Percentiles rank a stretch among this genome's conserved stretches.
Conservation (phyloP, 2,329 filamentous ascomycete species). For the Penicillium thymicola region DNA sequence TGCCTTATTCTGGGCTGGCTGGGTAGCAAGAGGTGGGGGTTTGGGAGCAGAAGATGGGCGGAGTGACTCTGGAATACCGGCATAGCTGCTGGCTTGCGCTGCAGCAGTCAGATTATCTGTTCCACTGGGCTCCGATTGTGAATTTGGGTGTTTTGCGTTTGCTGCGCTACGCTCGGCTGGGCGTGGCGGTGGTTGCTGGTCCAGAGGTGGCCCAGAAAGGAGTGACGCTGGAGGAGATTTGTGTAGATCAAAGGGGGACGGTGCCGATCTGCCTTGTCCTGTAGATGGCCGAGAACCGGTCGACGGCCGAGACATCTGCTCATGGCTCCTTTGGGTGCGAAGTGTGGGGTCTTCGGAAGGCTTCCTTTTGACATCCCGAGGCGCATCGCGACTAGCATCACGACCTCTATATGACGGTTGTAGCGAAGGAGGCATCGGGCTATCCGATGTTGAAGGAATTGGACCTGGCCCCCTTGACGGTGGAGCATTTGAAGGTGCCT, state of each 20-base stretch:
- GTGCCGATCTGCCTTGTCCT: conserved; percentile 23
- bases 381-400: conserved; percentile 38
- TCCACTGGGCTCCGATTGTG: conserved; percentile 21
- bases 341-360: conserved; percentile 38
- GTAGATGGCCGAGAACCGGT: conserved; percentile 28
- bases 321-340: conserved; percentile 39
- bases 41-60: conserved; percentile 26
- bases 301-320: conserved; percentile 39
- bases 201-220: conserved; percentile 20
- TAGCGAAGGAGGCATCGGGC: conserved; percentile 8
- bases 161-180: conserved; percentile 22
- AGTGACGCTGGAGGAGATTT: conserved; percentile 16
- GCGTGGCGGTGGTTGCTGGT: conserved; percentile 27
- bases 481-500: conserved; percentile 12
- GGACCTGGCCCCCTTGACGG: conserved; percentile 25
- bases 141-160: conserved; percentile 10
- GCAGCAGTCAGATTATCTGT: conserved; percentile 19
- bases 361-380: conserved; percentile 30
- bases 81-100: conserved; percentile 19
- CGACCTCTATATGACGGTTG: conserved; percentile 33
- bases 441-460: conserved; percentile 11
- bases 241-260: conserved; percentile 28
- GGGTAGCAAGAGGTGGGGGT: conserved; percentile 10
- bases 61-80: conserved; percentile 19
- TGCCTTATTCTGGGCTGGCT: conserved; percentile 9